These are phyloP conservation scores for Colletotrichum camelliae DNA, from an alignment of 2,329 filamentous ascomycete species.

Conservation along the genomic window DNA sequence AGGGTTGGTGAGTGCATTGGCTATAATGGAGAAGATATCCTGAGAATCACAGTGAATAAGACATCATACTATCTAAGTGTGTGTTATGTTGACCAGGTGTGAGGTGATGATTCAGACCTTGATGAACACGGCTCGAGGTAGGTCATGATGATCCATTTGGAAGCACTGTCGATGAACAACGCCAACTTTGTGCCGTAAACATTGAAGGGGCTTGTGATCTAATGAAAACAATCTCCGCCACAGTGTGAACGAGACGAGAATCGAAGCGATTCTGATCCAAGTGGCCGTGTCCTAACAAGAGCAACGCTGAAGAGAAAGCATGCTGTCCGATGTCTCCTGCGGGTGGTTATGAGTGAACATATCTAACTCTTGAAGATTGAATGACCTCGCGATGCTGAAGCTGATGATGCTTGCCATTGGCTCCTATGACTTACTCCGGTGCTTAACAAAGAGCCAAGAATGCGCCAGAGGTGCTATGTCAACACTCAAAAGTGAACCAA, in stretches of 20 bases:
- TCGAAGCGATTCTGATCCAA: neutral
- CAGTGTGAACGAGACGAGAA: neutral
- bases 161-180: neutral
- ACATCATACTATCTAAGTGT: neutral
- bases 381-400: neutral
- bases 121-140: fast-evolving
- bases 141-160: fast-evolving
- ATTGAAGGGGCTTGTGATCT: fast-evolving
- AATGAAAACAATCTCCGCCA: neutral
- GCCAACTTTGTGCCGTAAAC: neutral
- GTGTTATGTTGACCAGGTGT: fast-evolving
- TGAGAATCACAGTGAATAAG: neutral
- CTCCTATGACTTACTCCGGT: neutral
- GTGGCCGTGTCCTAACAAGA: neutral
- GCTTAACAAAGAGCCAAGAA: neutral
- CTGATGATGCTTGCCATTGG: neutral
- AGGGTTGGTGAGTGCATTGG: neutral
- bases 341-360: neutral
- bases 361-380: neutral
- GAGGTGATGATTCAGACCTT: neutral
- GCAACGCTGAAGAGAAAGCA: neutral
- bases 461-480: neutral
- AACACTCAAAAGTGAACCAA: neutral
- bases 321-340: neutral
- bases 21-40: neutral